phyloP scores from a whole-genome alignment of 208 protist genomes.

The Wallacemonas sp. region DNA sequence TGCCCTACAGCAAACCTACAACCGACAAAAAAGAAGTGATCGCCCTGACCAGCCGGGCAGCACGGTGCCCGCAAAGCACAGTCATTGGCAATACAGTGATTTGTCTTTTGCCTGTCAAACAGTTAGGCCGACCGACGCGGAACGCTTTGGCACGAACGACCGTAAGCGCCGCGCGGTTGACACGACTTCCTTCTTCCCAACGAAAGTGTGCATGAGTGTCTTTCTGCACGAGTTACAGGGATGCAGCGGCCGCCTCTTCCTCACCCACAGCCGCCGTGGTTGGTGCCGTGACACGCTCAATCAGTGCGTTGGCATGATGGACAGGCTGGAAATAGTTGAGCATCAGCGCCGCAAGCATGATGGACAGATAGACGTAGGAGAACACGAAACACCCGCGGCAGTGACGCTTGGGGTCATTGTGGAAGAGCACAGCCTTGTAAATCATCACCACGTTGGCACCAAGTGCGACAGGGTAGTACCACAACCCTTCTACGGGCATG shows the following conservation, averaged over 20 bases:
- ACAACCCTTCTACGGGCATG: conserved; percentile 57
- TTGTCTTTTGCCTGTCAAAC: too few species aligned
- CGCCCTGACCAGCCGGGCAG: too few species aligned
- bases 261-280: neutral
- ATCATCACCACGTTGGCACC: conserved; percentile 74
- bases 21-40: too few species aligned
- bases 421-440: conserved; percentile 85
- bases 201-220: neutral
- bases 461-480: conserved; percentile 68
- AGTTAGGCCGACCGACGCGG: too few species aligned
- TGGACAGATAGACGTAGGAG: conserved; percentile 83
- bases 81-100: too few species aligned
- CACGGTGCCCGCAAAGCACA: too few species aligned
- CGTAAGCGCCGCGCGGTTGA: too few species aligned
- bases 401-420: conserved; percentile 62
- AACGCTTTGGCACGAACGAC: too few species aligned
- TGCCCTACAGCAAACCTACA: too few species aligned
- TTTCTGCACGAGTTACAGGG: neutral
- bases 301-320: conserved; percentile 18
- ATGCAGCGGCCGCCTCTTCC: neutral
- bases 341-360: conserved; percentile 71
- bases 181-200: too few species aligned
- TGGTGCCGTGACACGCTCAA: conserved; percentile 16
- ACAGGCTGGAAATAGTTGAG: conserved; percentile 79
- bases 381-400: conserved; percentile 91